These are phyloP conservation scores for Rhodosporidiobolus odoratus DNA, from an alignment of 768 basidiomycete genomes.

Conservation along the genomic window DNA sequence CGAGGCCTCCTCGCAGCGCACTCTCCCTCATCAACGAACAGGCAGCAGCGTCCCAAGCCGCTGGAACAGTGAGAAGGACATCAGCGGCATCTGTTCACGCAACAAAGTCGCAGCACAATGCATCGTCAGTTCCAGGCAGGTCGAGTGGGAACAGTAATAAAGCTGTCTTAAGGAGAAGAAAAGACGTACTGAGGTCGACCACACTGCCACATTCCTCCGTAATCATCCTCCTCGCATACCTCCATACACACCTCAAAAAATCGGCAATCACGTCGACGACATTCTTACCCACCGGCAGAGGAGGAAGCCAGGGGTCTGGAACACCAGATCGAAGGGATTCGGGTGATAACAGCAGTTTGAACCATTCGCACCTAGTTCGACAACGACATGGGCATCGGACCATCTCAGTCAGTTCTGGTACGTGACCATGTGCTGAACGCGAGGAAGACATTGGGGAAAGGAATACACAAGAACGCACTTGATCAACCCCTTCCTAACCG, in stretches of 20 bases:
- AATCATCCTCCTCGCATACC: constrained; percentile 78
- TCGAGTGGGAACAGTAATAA: neutral
- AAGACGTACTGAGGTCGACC: constrained; percentile 67
- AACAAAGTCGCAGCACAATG: neutral
- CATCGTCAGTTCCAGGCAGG: neutral
- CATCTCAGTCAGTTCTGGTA: too few species aligned
- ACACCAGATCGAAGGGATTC: constrained; percentile 65
- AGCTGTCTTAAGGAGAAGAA: neutral
- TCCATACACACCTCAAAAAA: constrained; percentile 76
- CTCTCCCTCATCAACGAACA: constrained; percentile 81
- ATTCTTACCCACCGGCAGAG: constrained; percentile 70
- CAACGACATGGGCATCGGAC: neutral
- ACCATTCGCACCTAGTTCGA: constrained; percentile 49
- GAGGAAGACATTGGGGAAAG: neutral
- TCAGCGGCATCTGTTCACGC: constrained; percentile 63
- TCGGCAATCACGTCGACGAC: constrained; percentile 75
- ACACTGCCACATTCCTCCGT: constrained; percentile 80
- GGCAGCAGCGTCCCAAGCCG: constrained; percentile 85
- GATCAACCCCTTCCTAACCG: constrained; percentile 60
- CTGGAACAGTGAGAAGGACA: constrained; percentile 79
- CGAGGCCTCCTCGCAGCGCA: constrained; percentile 72
- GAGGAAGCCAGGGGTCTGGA: constrained; percentile 71
- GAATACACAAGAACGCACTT: constrained; percentile 52
- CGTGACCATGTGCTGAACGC: too few species aligned
- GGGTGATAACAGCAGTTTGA: constrained; percentile 82